Base-by-base conservation (phyloP, 331 rosid genomes). In the Cydonia oblonga region DNA sequence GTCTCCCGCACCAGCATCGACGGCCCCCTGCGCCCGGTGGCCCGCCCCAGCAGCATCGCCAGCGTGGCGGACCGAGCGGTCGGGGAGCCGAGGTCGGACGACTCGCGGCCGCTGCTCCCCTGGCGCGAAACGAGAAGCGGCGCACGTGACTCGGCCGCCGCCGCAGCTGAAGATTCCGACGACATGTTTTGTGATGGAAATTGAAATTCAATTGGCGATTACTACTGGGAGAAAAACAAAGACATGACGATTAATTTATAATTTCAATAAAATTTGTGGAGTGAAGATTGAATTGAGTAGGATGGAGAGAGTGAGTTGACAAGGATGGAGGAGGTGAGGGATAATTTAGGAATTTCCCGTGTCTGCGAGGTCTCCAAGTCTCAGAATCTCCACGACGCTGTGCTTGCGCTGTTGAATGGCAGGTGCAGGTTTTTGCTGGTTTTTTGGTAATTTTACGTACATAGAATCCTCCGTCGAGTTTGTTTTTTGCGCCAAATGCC, bases 1-100 rank as follows among this genome's bases (percentile, higher is more conserved):
- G 99, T 89, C 79, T 95, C 99, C 38, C 99, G 77, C n/a, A 95
- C 99, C 23, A 88, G 78, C 83, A 95, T 77, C 33, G 99, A 91
- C 2, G 96, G 90, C 1, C 90, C 96, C 0, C 97, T 86, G 9
- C 89, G 96, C 7, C 99, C 97, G 1, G 87, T 20, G 16, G 86
- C 93, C 4, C 96, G 88, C n/a, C 93, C 93, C 0, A 95, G 86
- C 2, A 95, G 88, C 38, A 83, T 67, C 11, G 99, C 93, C 51
- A 91, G 87, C 3, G 91, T 73, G 18, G 87, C 77, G 4, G 87
- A 28, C 30, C 84, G 82, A 3, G 51, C 10, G 28, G 78, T 72
- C 14, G 88, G 24, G 64, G 83, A 75, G 75, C 35, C 54, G 6
- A 70, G 11, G 18, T 28, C 79, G 28, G 64, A 62, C 59, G 68